Base-by-base conservation (phyloP, 768 basidiomycete genomes). In the Pisolithus sp. region DNA sequence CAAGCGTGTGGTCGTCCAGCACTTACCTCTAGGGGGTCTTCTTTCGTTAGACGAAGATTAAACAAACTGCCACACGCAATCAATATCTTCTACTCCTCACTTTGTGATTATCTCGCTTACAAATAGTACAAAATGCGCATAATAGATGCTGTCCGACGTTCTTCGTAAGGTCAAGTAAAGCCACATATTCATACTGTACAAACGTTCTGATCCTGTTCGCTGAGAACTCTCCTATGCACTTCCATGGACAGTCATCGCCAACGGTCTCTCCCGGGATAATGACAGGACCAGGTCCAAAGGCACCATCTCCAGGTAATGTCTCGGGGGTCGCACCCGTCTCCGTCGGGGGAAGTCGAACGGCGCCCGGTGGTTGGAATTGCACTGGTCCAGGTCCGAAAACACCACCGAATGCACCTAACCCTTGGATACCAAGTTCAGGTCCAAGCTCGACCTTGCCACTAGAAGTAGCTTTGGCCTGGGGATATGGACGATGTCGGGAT, bases 1-100 rank as follows among this genome's bases (percentile, higher is more conserved):
- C 15, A 97, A 97, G 68, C 79, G 89, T 15, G 94, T 97, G n/a
- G 95, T 97, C 5, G 91, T 97, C 4, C 94, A 98, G 66, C 93
- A 96, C 64, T 73, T 97, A 46, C 86, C 88, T 7, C 76, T 96
- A 21, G 93, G 93, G 18, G 88, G 90, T 0, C 60, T 92, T 20
- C 13, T 7, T 53, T 46, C 21, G 5, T 44, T 6, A 55, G 58
- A 15, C 12, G 31, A 34, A 13, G 31, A 34, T 34, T 34, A 13
- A 4, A 34, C 31, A 34, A 34, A 34, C 2, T 34, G 31, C 10
- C 31, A 34, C 5, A 34, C 31, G 12, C 5, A 13, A 34, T 13
- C 31, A 34, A 13, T 13, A 10, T 5, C 4, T 12, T 34, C 12
- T 34, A 13, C 28, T 9, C 28, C 1, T 30, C 28, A 7, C 28